A percentile compares a stretch with the other conserved stretches of the same genome.
phyloP scores from a whole-genome alignment of 108 stramenopile genomes.

The Nitzschia palea region DNA sequence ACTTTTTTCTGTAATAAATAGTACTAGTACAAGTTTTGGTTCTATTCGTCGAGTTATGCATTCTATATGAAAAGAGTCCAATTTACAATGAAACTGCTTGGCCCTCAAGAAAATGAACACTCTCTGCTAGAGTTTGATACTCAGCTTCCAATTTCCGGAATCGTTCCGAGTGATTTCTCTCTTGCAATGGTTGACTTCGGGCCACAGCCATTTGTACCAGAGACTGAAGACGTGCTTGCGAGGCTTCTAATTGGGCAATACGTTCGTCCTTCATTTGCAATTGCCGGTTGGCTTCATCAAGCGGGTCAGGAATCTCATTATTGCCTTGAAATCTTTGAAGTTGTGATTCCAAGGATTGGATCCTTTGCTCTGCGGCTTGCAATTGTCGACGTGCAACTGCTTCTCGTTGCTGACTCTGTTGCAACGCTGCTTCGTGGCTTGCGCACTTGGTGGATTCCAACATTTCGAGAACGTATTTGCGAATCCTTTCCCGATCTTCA shows the following conservation, averaged over 20 bases:
- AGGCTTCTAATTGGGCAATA: slow-evolving; percentile 11
- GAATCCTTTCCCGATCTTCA: slow-evolving; percentile 1
- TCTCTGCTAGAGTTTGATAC: not conserved
- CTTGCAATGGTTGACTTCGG: slow-evolving; percentile 6
- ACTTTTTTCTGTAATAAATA: too few species aligned
- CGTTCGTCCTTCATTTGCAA: not conserved
- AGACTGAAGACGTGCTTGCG: slow-evolving; percentile 2
- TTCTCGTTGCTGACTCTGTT: not conserved
- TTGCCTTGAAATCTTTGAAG: not conserved
- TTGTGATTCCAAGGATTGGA: not conserved
- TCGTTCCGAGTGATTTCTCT: slow-evolving; percentile 7
- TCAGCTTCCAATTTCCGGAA: not conserved
- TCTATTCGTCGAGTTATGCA: too few species aligned
- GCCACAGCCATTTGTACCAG: slow-evolving; percentile 5
- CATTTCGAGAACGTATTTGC: not conserved
- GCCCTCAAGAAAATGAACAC: not conserved
- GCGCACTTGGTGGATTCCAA: not conserved
- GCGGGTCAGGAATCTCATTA: not conserved
- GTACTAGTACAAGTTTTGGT: too few species aligned
- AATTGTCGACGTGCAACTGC: not conserved
- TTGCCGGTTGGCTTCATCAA: not conserved
- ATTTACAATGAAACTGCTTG: not conserved
- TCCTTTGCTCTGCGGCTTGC: not conserved
- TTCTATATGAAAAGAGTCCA: too few species aligned
- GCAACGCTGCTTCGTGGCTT: not conserved